Percentiles rank a stretch among this genome's conserved stretches.
Evolutionary conservation across 140 eudicot species (phyloP).

Genomic region (Oenanthe javanica): DNA sequence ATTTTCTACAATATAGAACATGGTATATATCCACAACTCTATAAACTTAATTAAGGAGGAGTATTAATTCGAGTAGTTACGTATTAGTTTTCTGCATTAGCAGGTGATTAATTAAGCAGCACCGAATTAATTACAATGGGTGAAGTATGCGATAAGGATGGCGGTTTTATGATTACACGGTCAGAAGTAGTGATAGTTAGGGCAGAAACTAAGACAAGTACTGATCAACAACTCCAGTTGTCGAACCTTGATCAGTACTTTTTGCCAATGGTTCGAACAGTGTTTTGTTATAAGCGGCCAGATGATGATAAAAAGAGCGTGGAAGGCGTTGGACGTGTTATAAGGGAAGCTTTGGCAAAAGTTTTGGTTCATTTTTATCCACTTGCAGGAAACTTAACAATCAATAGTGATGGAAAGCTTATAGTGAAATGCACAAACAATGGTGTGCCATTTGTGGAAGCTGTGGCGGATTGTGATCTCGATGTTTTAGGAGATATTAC

Average conservation of each 20-base stretch:
- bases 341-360: conserved; percentile 10
- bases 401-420: conserved; percentile 11
- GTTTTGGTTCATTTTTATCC: conserved; percentile 15
- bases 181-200: background rate
- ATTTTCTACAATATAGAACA: background rate
- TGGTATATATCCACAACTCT: background rate
- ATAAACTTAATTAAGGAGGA: background rate
- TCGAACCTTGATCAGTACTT: conserved; percentile 7
- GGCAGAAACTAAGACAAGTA: background rate
- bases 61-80: too few relatives aligned
- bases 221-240: background rate
- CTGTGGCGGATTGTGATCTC: conserved; percentile 7
- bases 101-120: background rate
- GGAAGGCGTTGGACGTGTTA: background rate
- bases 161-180: background rate
- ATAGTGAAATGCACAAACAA: conserved; percentile 11
- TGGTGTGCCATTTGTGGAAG: conserved; percentile 18
- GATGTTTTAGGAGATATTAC: conserved; percentile 15
- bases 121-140: background rate
- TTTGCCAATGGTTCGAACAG: background rate
- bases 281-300: conserved; percentile 5
- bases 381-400: conserved; percentile 1
- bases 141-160: background rate
- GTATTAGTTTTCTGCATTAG: too few relatives aligned
- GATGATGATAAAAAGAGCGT: conserved; percentile 9